These are phyloP conservation scores for Rhododendron molle DNA, from an alignment of 148 eudicot genomes.

Conservation along the genomic window DNA sequence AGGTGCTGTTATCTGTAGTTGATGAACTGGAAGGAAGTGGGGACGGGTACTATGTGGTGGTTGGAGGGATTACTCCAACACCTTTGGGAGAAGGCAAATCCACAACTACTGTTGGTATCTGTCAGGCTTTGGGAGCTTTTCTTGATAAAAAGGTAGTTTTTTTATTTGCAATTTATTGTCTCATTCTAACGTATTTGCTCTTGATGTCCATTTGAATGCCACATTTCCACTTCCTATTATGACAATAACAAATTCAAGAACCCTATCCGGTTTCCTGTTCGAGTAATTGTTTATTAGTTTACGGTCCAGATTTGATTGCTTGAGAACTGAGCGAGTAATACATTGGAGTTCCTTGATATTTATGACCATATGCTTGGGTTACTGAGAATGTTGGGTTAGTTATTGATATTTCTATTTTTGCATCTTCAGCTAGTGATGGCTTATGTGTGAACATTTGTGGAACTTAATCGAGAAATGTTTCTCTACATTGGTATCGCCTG, in stretches of 20 bases:
- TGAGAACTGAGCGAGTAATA: neutral
- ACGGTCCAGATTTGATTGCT: neutral
- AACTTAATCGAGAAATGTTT: neutral
- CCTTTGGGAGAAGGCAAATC: constrained; percentile 99
- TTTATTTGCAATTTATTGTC: neutral
- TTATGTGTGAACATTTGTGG: neutral
- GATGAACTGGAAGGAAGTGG: constrained; percentile 62
- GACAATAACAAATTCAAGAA: neutral
- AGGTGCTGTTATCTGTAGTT: constrained; percentile 81
- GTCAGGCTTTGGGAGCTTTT: constrained; percentile 96
- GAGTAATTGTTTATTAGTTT: neutral
- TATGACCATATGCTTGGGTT: neutral
- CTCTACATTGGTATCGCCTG: no score
- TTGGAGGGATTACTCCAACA: constrained; percentile 96
- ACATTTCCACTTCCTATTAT: neutral
- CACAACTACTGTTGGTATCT: constrained; percentile 95
- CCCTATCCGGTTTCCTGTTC: neutral
- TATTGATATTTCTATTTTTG: neutral
- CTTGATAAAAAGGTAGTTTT: constrained; percentile 80
- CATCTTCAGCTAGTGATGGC: neutral
- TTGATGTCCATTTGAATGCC: neutral
- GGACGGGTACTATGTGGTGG: constrained; percentile 95
- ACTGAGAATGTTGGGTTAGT: neutral
- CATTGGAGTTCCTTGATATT: neutral
- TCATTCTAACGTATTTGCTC: neutral